Evolutionary conservation across 768 basidiomycete genomes (phyloP).

Genomic region (Cantharellus cinnabarinus): DNA sequence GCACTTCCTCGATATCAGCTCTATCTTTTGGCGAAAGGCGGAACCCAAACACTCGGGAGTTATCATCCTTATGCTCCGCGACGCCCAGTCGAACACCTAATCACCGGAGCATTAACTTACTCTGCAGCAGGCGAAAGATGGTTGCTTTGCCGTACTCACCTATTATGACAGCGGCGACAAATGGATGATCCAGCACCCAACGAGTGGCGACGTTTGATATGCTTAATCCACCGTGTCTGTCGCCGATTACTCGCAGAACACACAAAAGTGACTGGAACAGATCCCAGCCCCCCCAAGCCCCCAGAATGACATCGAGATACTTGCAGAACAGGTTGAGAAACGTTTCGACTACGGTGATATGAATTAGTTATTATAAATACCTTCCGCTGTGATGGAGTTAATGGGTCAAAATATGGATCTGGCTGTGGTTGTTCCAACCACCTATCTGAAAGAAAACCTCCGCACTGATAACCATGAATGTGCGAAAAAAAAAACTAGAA

Average conservation of each 20-base stretch:
- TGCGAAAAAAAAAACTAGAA: background rate
- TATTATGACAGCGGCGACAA: conserved; percentile 66
- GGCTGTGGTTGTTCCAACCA: conserved; percentile 54
- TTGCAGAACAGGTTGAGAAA: conserved; percentile 13
- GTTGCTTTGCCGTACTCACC: conserved; percentile 22
- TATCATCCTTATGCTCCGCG: conserved; percentile 53
- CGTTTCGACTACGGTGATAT: background rate
- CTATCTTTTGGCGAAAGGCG: conserved; percentile 35
- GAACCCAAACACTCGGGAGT: conserved; percentile 41
- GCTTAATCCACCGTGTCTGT: conserved; percentile 35
- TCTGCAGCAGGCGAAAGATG: background rate
- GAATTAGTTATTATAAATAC: conserved; percentile 17
- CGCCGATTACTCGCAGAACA: conserved; percentile 40
- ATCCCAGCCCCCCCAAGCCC: conserved; percentile 58
- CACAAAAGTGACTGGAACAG: conserved; percentile 49
- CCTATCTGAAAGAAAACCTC: conserved; percentile 59
- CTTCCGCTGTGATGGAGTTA: conserved; percentile 74
- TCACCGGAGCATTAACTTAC: background rate
- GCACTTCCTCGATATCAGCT: conserved; percentile 38
- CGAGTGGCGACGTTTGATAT: conserved; percentile 64
- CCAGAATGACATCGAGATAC: conserved; percentile 71
- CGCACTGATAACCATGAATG: conserved; percentile 31
- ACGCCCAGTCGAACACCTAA: conserved; percentile 55
- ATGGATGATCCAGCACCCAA: conserved; percentile 58
- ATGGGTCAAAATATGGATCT: conserved; percentile 40